phyloP scores from a whole-genome alignment of 2,329 filamentous ascomycete genomes.

The Sporothrix phasma region DNA sequence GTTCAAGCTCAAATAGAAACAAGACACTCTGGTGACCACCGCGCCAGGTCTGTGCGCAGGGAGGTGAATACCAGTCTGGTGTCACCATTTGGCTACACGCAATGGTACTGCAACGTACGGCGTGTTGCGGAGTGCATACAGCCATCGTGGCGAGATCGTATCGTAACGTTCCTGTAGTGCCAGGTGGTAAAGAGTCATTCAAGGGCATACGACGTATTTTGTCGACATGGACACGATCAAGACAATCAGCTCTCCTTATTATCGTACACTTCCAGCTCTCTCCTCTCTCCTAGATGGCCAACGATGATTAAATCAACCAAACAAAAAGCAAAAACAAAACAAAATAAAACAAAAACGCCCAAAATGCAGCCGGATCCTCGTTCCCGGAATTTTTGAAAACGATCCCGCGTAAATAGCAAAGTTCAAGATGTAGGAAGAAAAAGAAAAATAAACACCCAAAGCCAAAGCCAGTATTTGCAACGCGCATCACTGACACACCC shows the following conservation, averaged over 20 bases:
- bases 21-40: background rate
- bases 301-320: too few relatives aligned
- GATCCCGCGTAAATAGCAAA: background rate
- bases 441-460: background rate
- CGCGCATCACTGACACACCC: slow-evolving; percentile 46
- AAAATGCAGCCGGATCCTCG: slow-evolving; percentile 9
- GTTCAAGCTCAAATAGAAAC: too few relatives aligned
- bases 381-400: background rate
- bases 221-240: too few relatives aligned
- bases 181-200: too few relatives aligned
- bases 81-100: too few relatives aligned
- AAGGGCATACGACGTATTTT: too few relatives aligned
- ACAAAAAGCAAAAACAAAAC: too few relatives aligned
- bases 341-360: slow-evolving; percentile 6
- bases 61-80: background rate
- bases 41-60: slow-evolving; percentile 1
- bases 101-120: too few relatives aligned
- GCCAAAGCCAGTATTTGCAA: background rate
- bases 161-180: too few relatives aligned
- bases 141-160: too few relatives aligned
- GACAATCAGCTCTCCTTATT: background rate
- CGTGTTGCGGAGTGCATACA: too few relatives aligned
- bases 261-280: background rate
- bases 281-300: background rate
- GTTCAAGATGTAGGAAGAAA: background rate